A percentile compares a stretch with the other conserved stretches of the same genome.
These are phyloP conservation scores for Gnomoniopsis sp. DNA, from an alignment of 2,329 filamentous ascomycete species.

Conservation along the genomic window DNA sequence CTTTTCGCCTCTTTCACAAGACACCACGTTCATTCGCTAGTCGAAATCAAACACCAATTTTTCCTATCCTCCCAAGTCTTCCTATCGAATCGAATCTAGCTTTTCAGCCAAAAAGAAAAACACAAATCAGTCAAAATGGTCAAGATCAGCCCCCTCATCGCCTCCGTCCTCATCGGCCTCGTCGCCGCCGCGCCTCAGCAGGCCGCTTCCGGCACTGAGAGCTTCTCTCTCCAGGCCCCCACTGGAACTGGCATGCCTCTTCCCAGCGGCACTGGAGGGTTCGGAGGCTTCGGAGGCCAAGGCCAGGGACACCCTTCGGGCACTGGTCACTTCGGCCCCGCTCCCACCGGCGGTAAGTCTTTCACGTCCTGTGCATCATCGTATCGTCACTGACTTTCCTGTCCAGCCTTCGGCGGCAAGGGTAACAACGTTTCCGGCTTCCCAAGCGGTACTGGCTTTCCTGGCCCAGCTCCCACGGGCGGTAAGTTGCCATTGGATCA, in stretches of 20 bases:
- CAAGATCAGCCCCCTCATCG: conserved; percentile 18
- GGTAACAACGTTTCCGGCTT: neutral
- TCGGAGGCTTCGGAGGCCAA: neutral
- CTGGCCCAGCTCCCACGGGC: neutral
- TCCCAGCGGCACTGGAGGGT: conserved; percentile 11
- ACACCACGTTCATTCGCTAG: conserved; percentile 17
- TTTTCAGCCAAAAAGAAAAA: neutral
- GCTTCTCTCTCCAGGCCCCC: neutral
- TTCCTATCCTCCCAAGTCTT: neutral
- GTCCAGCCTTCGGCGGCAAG: neutral
- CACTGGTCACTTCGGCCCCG: neutral
- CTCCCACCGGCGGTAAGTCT: neutral
- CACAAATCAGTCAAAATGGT: conserved; percentile 18
- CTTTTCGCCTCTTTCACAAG: conserved; percentile 11
- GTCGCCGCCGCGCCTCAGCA: conserved; percentile 13
- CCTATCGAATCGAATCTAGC: neutral
- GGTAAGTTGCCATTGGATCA: too few relatives aligned
- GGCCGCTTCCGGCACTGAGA: conserved; percentile 1
- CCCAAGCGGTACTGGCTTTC: neutral
- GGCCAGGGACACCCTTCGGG: conserved; percentile 4
- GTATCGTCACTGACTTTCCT: neutral
- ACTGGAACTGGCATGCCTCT: conserved; percentile 1
- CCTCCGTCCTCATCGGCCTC: conserved; percentile 13
- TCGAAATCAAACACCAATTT: conserved; percentile 12
- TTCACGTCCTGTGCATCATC: neutral